phyloP scores from a whole-genome alignment of 2,329 filamentous ascomycete genomes.

The Hypoxylon rubiginosum region DNA sequence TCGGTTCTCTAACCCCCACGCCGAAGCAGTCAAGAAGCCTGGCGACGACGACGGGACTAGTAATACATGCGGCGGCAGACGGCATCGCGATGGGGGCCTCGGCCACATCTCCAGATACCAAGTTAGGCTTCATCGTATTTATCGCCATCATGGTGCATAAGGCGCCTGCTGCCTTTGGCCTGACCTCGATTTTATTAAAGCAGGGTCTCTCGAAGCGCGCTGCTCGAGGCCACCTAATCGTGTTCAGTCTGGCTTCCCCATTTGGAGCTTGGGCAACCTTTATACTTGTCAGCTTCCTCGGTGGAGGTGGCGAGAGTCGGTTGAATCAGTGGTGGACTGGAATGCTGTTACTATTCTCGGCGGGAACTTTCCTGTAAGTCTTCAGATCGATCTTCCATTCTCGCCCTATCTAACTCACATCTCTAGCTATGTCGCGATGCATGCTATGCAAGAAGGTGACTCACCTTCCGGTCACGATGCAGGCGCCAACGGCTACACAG shows the following conservation, averaged over 20 bases:
- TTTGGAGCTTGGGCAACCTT: slow-evolving; percentile 88
- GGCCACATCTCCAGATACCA: slow-evolving; percentile 78
- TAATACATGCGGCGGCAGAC: slow-evolving; percentile 95
- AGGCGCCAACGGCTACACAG: slow-evolving; percentile 68
- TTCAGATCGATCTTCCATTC: background rate
- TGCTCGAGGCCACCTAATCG: slow-evolving; percentile 84
- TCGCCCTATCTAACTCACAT: slow-evolving; percentile 42
- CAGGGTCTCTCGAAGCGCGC: slow-evolving; percentile 91
- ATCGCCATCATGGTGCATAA: slow-evolving; percentile 98
- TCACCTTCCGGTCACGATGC: slow-evolving; percentile 66
- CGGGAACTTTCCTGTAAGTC: slow-evolving; percentile 92
- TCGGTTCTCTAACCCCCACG: slow-evolving; percentile 69
- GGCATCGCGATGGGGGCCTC: slow-evolving; percentile 96
- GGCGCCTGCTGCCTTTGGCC: slow-evolving; percentile 92
- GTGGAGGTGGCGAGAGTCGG: slow-evolving; percentile 71
- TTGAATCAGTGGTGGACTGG: slow-evolving; percentile 89
- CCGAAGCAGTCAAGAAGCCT: slow-evolving; percentile 73
- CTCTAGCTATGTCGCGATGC: slow-evolving; percentile 93
- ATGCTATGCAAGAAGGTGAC: slow-evolving; percentile 90
- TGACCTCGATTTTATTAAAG: slow-evolving; percentile 90
- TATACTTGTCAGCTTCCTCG: slow-evolving; percentile 80
- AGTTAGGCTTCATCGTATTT: slow-evolving; percentile 91
- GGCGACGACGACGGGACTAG: slow-evolving; percentile 92
- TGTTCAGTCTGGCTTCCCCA: slow-evolving; percentile 93
- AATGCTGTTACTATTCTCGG: slow-evolving; percentile 93